Evolutionary conservation across 257 asterid species (phyloP).

Genomic region (Solanum arcanum): DNA sequence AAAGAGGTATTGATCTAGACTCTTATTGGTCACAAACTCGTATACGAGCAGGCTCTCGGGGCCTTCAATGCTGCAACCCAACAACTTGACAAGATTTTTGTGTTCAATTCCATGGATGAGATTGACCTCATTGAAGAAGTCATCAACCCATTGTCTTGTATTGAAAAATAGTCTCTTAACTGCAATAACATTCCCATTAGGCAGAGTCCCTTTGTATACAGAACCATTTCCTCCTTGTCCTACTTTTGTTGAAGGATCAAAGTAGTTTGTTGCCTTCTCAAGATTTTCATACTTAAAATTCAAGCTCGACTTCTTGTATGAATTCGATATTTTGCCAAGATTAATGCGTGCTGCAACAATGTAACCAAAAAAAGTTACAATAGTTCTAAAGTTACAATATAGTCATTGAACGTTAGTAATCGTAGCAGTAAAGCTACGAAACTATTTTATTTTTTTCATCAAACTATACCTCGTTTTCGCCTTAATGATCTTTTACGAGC

Average conservation of each 20-base stretch:
- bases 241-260: slow-evolving; percentile 42
- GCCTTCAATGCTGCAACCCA: slow-evolving; percentile 95
- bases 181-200: slow-evolving; percentile 58
- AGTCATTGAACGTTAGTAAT: neutral
- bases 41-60: slow-evolving; percentile 85
- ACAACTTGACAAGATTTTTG: slow-evolving; percentile 86
- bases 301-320: slow-evolving; percentile 61
- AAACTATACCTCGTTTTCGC: slow-evolving; percentile 47
- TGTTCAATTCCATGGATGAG: slow-evolving; percentile 74
- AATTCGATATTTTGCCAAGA: slow-evolving; percentile 50
- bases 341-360: slow-evolving; percentile 43
- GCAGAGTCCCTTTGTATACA: slow-evolving; percentile 56
- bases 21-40: slow-evolving; percentile 62
- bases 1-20: slow-evolving; percentile 60
- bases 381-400: neutral
- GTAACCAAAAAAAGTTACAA: neutral
- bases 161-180: slow-evolving; percentile 76
- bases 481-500: slow-evolving; percentile 24
- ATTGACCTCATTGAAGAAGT: slow-evolving; percentile 87
- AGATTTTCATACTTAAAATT: slow-evolving; percentile 71
- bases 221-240: slow-evolving; percentile 96
- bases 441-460: neutral
- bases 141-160: slow-evolving; percentile 92
- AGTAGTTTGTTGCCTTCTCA: slow-evolving; percentile 82
- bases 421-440: neutral